Evolutionary conservation across 192 early-diverging fungal genomes (phyloP).

Genomic region (Neocallimastix lanati): DNA sequence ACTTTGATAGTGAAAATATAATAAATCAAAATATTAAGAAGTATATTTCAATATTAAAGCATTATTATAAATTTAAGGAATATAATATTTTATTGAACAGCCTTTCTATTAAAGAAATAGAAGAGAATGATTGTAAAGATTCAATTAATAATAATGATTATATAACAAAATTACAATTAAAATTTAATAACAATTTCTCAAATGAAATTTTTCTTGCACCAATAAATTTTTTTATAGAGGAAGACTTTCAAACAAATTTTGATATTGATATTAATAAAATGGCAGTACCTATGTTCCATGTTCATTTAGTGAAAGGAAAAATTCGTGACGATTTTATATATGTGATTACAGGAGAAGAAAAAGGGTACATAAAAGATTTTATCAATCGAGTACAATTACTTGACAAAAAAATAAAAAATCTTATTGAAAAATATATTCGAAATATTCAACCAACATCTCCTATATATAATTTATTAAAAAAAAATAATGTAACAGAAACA

Average conservation of each 20-base stretch:
- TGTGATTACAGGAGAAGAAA: not conserved
- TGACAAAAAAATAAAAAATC: not conserved
- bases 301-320: not conserved
- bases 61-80: not conserved
- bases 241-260: not conserved
- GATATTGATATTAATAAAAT: not conserved
- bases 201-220: not conserved
- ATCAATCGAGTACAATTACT: not conserved
- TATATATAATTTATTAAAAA: not conserved
- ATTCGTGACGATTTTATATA: not conserved
- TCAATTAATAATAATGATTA: too few species aligned
- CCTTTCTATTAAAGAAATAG: not conserved
- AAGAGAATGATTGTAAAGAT: too few species aligned
- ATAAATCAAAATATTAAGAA: not conserved
- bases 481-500: not conserved
- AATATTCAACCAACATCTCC: not conserved
- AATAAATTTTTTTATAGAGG: not conserved
- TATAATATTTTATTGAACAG: not conserved
- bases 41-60: not conserved
- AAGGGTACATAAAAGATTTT: not conserved
- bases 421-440: not conserved
- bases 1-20: not conserved
- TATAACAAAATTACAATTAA: too few species aligned
- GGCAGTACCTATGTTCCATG: not conserved
- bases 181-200: not conserved